These are phyloP conservation scores for Umbilicaria muhlenbergii DNA, from an alignment of 495 filamentous ascomycete species.

Conservation along the genomic window DNA sequence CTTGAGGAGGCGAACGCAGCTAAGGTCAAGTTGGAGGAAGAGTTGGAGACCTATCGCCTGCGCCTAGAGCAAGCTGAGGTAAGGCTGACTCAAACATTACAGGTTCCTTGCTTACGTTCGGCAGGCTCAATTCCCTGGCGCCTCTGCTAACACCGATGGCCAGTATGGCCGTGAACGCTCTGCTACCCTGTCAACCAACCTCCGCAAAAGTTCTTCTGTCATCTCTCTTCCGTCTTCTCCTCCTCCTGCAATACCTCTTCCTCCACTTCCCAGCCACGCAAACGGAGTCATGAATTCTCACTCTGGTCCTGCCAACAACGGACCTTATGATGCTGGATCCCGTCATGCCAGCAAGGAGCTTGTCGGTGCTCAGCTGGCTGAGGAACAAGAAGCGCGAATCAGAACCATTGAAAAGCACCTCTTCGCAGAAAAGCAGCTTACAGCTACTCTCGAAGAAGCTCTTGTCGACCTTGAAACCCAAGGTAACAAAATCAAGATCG, in stretches of 20 bases:
- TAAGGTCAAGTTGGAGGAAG: constrained; percentile 29
- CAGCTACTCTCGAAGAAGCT: constrained; percentile 84
- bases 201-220: constrained; percentile 75
- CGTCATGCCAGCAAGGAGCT: constrained; percentile 76
- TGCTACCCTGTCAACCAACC: constrained; percentile 59
- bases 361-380: constrained; percentile 50
- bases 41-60: constrained; percentile 34
- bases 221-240: constrained; percentile 79
- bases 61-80: constrained; percentile 37
- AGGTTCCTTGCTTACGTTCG: not conserved
- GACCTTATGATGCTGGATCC: constrained; percentile 20
- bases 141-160: constrained; percentile 17
- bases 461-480: constrained; percentile 82
- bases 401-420: constrained; percentile 94
- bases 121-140: not conserved
- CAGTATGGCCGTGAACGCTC: constrained; percentile 45
- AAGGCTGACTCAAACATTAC: constrained; percentile 1
- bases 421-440: constrained; percentile 90
- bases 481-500: constrained; percentile 67
- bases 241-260: constrained; percentile 70
- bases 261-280: constrained; percentile 52
- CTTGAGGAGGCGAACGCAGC: constrained; percentile 31
- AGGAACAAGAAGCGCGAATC: constrained; percentile 90
- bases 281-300: constrained; percentile 13
- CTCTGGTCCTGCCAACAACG: constrained; percentile 17